Evolutionary conservation across 306 rosid genomes (phyloP).

Genomic region (Cicer cuneatum): DNA sequence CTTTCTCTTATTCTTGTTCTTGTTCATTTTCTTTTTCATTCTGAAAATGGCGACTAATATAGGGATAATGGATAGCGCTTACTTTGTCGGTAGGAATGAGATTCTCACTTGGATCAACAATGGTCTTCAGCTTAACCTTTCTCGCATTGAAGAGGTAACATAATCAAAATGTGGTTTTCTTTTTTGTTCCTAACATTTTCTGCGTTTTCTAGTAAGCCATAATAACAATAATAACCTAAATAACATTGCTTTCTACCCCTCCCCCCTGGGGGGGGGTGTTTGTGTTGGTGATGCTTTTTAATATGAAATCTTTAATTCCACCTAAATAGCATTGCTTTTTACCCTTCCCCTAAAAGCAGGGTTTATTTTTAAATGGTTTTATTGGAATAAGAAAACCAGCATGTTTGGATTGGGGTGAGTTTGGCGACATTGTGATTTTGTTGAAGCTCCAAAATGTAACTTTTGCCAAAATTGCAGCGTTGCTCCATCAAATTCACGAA

Average conservation of each 20-base stretch:
- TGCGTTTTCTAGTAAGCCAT: neutral
- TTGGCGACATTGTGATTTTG: neutral
- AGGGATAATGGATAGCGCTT: slow-evolving; percentile 96
- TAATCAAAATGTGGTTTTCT: slow-evolving; percentile 14
- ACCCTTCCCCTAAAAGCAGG: too few species aligned
- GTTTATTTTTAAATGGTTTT: too few species aligned
- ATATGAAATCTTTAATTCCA: too few species aligned
- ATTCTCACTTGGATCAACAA: slow-evolving; percentile 94
- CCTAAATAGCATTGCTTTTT: too few species aligned
- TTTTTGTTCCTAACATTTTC: slow-evolving; percentile 10
- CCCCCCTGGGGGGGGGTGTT: too few species aligned
- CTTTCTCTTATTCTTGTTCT: slow-evolving; percentile 13
- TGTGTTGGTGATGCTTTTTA: too few species aligned
- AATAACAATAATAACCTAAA: neutral
- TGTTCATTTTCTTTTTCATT: neutral
- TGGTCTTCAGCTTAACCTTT: slow-evolving; percentile 85
- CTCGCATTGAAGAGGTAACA: slow-evolving; percentile 95
- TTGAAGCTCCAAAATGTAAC: neutral
- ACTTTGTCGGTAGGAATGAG: slow-evolving; percentile 98
- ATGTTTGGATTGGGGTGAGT: too few species aligned
- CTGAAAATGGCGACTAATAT: slow-evolving; percentile 81
- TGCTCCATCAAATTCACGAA: neutral
- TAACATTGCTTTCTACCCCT: neutral
- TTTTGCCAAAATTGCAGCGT: too few species aligned
- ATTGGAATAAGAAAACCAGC: too few species aligned